Base-by-base conservation (phyloP, 768 basidiomycete species). In the Termitomyces sp. region DNA sequence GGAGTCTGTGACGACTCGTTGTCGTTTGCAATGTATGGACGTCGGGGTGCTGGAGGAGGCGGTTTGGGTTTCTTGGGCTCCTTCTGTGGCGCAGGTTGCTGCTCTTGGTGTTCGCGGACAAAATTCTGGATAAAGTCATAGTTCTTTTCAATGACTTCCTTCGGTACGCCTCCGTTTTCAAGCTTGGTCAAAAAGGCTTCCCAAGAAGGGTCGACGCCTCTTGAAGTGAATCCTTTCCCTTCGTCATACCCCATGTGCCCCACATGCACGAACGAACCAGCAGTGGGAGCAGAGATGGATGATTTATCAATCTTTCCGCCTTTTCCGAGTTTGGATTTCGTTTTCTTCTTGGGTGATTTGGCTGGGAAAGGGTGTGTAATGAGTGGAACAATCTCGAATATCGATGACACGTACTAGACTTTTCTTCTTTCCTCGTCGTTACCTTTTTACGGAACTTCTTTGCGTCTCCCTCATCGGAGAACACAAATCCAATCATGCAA, bases 221-320 rank as follows among this genome's bases (percentile, higher is more conserved):
- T 80, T 0, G 88, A 90, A 0, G 86, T 88, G 71, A 93, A 98
- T 2, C 96, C 96, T 26, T 85, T 82, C 62, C 96, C 86, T 0
- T 82, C 70, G 65, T 97, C 91, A 70, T 88, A 97, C 13, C 94
- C 95, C 90, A 99, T 96, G 68, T 98, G 95, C 0, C 90, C 93
- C 45, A 97, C 80, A 67, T 98, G 95, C 57, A 83, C 80, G 76
- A 98, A 98, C 8, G 88, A 88, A 14, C 86, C 86, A 1, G 75
- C 70, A 4, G 85, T 82, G 2, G 94, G 95, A 0, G 78, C 88
- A 12, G 93, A 94, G 50, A 98, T 98, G 78, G 88, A 83, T 0
- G 92, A 89, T 71, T 97, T 98, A 75, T 96, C 89, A 58, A 98
- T 90, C 70, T 86, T 89, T 48, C 91, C 88, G 7, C 84, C 83